These are phyloP conservation scores for Acorus gramineus DNA, from an alignment of 106 monocot genomes.

Conservation along the genomic window DNA sequence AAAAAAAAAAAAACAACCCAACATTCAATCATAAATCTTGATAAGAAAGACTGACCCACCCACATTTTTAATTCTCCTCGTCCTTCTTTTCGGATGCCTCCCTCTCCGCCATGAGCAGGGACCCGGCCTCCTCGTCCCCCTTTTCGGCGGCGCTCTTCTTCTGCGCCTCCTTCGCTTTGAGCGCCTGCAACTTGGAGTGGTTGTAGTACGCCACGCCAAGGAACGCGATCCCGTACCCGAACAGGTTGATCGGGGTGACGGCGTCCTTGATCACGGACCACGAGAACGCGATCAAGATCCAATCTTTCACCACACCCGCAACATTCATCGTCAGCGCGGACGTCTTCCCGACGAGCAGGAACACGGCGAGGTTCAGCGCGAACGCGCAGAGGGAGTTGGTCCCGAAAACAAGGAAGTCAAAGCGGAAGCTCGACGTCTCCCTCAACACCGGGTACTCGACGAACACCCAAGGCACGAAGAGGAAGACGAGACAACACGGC, in stretches of 20 bases:
- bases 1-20: no score
- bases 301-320: constrained; percentile 74
- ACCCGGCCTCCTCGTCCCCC: no score
- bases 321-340: constrained; percentile 77
- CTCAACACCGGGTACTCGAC: constrained; percentile 15
- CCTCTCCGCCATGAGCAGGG: no score
- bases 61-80: no score
- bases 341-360: constrained; percentile 70
- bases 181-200: constrained; percentile 40
- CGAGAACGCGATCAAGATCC: constrained; percentile 63
- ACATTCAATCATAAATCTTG: no score
- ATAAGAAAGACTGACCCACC: no score
- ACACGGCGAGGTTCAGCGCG: constrained; percentile 64
- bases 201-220: constrained; percentile 43
- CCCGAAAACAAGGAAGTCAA: constrained; percentile 44
- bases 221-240: constrained; percentile 52
- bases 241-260: constrained; percentile 50
- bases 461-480: constrained; percentile 18
- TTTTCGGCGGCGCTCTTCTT: neutral
- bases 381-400: constrained; percentile 68
- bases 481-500: constrained; percentile 19
- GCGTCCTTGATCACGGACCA: constrained; percentile 72
- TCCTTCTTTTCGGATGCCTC: no score
- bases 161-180: constrained; percentile 32
- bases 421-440: constrained; percentile 8